These are phyloP conservation scores for Aureobasidium namibiae DNA, from an alignment of 2,329 filamentous ascomycete genomes.

Conservation along the genomic window DNA sequence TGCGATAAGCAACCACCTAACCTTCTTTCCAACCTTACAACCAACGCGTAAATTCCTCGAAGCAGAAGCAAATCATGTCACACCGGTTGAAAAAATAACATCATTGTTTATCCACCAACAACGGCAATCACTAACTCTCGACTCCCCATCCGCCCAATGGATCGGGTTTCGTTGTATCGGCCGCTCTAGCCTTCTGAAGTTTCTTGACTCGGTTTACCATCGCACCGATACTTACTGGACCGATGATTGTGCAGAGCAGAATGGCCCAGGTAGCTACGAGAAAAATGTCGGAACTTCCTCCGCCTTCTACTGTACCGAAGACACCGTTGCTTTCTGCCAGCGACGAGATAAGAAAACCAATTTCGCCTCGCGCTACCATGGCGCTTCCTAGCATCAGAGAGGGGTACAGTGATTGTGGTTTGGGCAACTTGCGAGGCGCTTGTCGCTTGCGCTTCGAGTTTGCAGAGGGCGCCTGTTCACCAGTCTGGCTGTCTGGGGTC, in stretches of 20 bases:
- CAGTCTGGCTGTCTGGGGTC: no score
- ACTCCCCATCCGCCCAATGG: constrained; percentile 40
- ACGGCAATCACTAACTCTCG: not conserved
- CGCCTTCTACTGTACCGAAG: constrained; percentile 26
- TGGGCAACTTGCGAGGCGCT: not conserved
- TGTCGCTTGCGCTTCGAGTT: constrained; percentile 13
- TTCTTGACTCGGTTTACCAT: constrained; percentile 39
- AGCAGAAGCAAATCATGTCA: not conserved
- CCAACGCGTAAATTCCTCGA: not conserved
- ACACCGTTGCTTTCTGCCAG: constrained; percentile 51
- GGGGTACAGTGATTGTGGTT: constrained; percentile 53
- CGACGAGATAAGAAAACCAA: constrained; percentile 67
- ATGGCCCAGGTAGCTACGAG: constrained; percentile 50
- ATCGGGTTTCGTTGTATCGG: constrained; percentile 24
- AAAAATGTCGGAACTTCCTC: constrained; percentile 38
- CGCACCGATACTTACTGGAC: constrained; percentile 44
- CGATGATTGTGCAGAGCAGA: constrained; percentile 48
- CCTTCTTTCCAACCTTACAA: not conserved
- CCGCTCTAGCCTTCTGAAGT: constrained; percentile 29
- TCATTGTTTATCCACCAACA: not conserved
- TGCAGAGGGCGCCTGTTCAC: not conserved
- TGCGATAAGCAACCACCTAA: constrained; percentile 7
- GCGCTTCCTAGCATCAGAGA: constrained; percentile 56
- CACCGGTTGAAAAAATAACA: not conserved
- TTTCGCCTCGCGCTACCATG: constrained; percentile 72